Conservation (phyloP, 306 rosid genomes). For the Acacia confusa region DNA sequence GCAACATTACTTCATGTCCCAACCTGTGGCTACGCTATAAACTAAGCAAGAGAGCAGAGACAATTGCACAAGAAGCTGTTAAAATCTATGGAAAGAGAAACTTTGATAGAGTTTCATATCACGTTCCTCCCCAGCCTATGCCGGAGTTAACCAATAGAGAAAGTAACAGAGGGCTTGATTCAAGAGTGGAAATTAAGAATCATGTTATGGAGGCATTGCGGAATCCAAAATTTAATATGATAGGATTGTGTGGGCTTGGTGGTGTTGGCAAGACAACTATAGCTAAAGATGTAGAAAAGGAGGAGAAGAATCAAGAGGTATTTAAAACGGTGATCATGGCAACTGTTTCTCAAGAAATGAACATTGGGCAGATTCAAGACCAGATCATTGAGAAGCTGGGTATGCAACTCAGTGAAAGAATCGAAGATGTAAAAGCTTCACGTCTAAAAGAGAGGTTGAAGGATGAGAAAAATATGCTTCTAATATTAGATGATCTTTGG, state of each 20-base stretch:
- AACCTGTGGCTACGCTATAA: background rate
- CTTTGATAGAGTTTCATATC: background rate
- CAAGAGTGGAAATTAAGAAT: background rate
- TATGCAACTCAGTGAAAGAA: too few relatives aligned
- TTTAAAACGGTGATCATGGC: too few relatives aligned
- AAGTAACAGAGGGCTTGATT: background rate
- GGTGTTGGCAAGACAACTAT: background rate
- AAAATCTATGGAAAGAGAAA: background rate
- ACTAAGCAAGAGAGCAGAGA: background rate
- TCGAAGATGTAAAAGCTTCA: accelerated
- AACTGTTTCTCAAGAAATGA: too few relatives aligned
- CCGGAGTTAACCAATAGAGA: too few relatives aligned
- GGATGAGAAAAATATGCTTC: too few relatives aligned
- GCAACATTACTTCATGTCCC: background rate
- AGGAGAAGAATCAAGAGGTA: accelerated
- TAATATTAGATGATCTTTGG: too few relatives aligned
- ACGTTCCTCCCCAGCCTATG: background rate
- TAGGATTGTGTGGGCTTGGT: background rate
- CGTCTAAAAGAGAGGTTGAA: too few relatives aligned
- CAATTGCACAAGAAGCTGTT: background rate
- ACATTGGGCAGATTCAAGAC: too few relatives aligned
- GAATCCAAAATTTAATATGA: background rate
- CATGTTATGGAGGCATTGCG: background rate
- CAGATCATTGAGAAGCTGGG: too few relatives aligned
- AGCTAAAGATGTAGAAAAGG: background rate